Percentiles rank a stretch among this genome's conserved stretches.
Conservation (phyloP, 2,329 filamentous ascomycete species). For the Fusarium algeriense region DNA sequence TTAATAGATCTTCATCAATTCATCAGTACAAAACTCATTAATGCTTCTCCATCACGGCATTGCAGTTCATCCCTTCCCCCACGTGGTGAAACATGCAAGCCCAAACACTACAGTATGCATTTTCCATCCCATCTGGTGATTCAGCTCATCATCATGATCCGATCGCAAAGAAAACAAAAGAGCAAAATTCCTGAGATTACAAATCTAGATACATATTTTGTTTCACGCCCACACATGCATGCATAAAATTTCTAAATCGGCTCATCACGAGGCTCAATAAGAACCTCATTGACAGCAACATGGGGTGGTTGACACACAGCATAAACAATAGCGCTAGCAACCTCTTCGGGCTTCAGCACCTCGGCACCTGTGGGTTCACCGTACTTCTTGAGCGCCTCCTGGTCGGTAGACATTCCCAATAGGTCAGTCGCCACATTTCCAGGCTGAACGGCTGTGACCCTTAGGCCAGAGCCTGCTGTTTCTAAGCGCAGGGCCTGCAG, state of each 20-base stretch:
- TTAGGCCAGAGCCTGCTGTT: slow-evolving; percentile 78
- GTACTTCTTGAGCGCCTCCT: slow-evolving; percentile 82
- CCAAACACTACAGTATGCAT: slow-evolving; percentile 19
- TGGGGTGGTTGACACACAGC: slow-evolving; percentile 80
- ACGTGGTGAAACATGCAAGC: slow-evolving; percentile 41
- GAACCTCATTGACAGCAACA: slow-evolving; percentile 82
- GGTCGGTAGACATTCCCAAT: slow-evolving; percentile 79
- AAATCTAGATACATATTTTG: slow-evolving; percentile 35
- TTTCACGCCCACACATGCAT: slow-evolving; percentile 8
- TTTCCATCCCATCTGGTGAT: slow-evolving; percentile 35
- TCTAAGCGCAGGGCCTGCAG: slow-evolving; percentile 81
- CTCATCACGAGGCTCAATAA: slow-evolving; percentile 83
- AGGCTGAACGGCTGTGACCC: slow-evolving; percentile 81
- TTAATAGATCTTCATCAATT: slow-evolving; percentile 21
- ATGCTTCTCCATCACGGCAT: slow-evolving; percentile 16
- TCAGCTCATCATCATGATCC: slow-evolving; percentile 35
- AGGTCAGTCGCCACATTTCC: slow-evolving; percentile 82
- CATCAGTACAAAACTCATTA: slow-evolving; percentile 11
- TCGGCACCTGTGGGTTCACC: slow-evolving; percentile 80
- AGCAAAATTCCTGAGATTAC: slow-evolving; percentile 17
- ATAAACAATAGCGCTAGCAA: slow-evolving; percentile 79
- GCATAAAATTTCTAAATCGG: slow-evolving; percentile 65
- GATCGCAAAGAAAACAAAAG: slow-evolving; percentile 22
- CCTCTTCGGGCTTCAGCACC: slow-evolving; percentile 79
- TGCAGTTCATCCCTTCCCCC: slow-evolving; percentile 27